phyloP scores from a whole-genome alignment of 148 eudicot species.

The Hydrangea macrophylla region DNA sequence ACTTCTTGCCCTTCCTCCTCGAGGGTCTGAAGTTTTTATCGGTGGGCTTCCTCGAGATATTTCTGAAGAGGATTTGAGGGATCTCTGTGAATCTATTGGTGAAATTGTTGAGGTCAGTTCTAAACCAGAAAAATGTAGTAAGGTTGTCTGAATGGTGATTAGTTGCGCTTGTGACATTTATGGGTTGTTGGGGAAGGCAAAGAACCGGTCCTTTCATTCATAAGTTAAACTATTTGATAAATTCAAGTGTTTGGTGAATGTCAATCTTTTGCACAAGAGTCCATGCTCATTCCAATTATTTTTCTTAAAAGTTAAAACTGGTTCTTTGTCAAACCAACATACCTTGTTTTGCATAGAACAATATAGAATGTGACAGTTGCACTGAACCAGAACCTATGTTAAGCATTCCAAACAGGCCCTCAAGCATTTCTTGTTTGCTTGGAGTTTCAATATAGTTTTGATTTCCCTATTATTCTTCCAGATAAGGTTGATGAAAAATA shows the following conservation, averaged over 20 bases:
- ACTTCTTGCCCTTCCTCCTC: slow-evolving; percentile 87
- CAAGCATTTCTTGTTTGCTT: background rate
- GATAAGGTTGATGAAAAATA: slow-evolving; percentile 79
- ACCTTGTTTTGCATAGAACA: no score
- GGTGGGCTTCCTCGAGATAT: slow-evolving; percentile 88
- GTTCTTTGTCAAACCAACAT: no score
- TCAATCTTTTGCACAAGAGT: no score
- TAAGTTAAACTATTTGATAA: no score
- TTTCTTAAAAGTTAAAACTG: no score
- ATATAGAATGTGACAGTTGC: no score
- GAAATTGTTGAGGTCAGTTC: slow-evolving; percentile 69
- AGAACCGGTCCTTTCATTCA: no score
- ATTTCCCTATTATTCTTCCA: slow-evolving; percentile 25
- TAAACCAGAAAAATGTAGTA: background rate
- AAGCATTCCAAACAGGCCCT: no score
- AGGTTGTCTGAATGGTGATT: background rate
- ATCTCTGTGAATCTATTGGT: slow-evolving; percentile 85
- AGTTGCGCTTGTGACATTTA: background rate
- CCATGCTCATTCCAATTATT: no score
- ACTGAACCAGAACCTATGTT: no score
- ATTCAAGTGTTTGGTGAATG: no score
- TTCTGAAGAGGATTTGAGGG: slow-evolving; percentile 78
- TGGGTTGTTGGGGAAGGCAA: no score
- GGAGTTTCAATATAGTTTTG: background rate
- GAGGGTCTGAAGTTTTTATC: slow-evolving; percentile 85